These are phyloP conservation scores for Fusarium sublunatum DNA, from an alignment of 2,329 filamentous ascomycete species.

Conservation along the genomic window DNA sequence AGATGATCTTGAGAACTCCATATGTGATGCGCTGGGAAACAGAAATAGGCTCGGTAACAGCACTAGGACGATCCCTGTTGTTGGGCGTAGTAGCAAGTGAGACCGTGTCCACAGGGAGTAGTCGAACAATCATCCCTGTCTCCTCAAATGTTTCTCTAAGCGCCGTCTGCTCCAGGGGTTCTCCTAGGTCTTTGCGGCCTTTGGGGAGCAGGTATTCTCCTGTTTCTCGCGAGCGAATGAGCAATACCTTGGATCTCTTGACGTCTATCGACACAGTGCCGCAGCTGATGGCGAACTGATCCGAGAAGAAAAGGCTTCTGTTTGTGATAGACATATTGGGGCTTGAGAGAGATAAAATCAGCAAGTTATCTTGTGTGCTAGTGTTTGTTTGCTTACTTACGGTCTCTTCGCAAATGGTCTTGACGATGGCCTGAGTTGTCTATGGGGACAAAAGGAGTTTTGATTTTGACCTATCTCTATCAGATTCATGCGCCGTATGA, in stretches of 20 bases:
- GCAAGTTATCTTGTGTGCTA: too few species aligned
- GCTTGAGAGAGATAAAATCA: too few species aligned
- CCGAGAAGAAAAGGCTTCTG: slow-evolving; percentile 4
- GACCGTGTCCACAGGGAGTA: slow-evolving; percentile 2
- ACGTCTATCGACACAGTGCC: slow-evolving; percentile 1
- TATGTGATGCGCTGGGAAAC: slow-evolving; percentile 8
- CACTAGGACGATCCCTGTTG: background rate
- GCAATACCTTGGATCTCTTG: background rate
- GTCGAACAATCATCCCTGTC: background rate
- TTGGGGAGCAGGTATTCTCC: slow-evolving; percentile 21
- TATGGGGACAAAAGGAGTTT: too few species aligned
- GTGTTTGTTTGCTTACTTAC: too few species aligned
- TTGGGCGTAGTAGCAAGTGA: background rate
- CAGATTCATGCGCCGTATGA: too few species aligned
- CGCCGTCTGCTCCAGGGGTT: slow-evolving; percentile 6
- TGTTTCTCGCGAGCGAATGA: slow-evolving; percentile 2
- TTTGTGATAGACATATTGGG: slow-evolving; percentile 1
- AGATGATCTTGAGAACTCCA: slow-evolving; percentile 8
- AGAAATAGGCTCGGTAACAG: slow-evolving; percentile 8
- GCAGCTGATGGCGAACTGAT: slow-evolving; percentile 17
- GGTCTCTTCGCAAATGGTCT: too few species aligned
- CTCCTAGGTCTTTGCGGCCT: slow-evolving; percentile 12
- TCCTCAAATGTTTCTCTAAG: slow-evolving; percentile 19
- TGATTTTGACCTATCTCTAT: too few species aligned
- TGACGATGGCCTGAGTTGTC: too few species aligned